phyloP scores from a whole-genome alignment of 2,329 filamentous ascomycete species.

The Claviceps purpurea region DNA sequence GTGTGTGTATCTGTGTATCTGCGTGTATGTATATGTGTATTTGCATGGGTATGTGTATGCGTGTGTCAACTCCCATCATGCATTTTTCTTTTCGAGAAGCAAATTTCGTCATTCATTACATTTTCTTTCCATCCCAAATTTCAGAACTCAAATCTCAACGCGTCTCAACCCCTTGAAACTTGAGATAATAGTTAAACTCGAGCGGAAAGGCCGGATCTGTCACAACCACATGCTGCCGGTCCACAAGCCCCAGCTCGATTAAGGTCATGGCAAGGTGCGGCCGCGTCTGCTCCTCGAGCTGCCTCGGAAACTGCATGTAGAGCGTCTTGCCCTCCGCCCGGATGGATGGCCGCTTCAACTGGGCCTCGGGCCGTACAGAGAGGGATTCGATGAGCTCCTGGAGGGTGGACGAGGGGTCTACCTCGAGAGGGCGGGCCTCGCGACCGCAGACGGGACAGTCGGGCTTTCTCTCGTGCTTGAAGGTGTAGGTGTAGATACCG shows the following conservation, averaged over 20 bases:
- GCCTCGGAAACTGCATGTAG: slow-evolving; percentile 75
- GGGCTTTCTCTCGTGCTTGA: slow-evolving; percentile 83
- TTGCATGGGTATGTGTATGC: no score
- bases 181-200: slow-evolving; percentile 45
- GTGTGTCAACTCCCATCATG: no score
- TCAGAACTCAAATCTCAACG: not conserved
- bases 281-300: slow-evolving; percentile 72
- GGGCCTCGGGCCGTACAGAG: slow-evolving; percentile 71
- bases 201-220: slow-evolving; percentile 81
- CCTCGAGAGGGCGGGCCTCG: slow-evolving; percentile 58
- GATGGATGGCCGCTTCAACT: slow-evolving; percentile 87
- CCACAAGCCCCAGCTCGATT: slow-evolving; percentile 53
- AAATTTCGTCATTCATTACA: not conserved
- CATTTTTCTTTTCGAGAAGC: not conserved
- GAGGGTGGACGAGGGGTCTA: slow-evolving; percentile 60
- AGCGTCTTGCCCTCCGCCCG: slow-evolving; percentile 67
- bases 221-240: slow-evolving; percentile 82
- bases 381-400: slow-evolving; percentile 77
- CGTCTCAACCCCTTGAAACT: slow-evolving; percentile 21
- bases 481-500: slow-evolving; percentile 93
- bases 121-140: not conserved
- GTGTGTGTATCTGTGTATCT: not conserved
- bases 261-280: slow-evolving; percentile 72
- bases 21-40: no score
- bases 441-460: slow-evolving; percentile 94